These are phyloP conservation scores for Vaccinium myrtillus DNA, from an alignment of 148 eudicot genomes.

Conservation along the genomic window DNA sequence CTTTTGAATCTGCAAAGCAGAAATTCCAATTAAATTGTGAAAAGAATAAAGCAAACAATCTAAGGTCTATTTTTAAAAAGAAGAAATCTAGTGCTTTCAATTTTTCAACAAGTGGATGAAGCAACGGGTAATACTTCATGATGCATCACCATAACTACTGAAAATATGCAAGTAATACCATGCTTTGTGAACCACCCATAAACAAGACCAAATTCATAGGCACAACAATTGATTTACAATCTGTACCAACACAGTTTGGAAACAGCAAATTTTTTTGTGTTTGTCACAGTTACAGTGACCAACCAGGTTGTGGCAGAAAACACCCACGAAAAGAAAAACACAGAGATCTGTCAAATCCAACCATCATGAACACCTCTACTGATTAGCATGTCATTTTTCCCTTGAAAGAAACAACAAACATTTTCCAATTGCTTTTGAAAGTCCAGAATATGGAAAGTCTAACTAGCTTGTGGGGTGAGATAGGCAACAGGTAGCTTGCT, in stretches of 20 bases:
- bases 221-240: neutral
- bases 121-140: neutral
- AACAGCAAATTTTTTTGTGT: neutral
- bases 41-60: constrained; percentile 1
- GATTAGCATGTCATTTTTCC: neutral
- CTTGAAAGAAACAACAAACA: neutral
- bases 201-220: neutral
- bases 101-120: neutral
- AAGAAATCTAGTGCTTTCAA: neutral
- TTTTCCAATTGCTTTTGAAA: neutral
- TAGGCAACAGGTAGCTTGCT: no score
- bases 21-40: constrained; percentile 12
- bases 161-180: neutral
- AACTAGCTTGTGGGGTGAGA: no score
- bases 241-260: neutral
- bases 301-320: neutral
- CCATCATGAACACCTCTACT: neutral
- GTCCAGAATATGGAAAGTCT: neutral
- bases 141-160: neutral
- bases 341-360: neutral
- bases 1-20: constrained; percentile 56
- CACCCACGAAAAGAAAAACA: neutral
- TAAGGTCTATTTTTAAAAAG: neutral
- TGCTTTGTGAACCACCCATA: neutral
- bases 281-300: neutral